phyloP scores from a whole-genome alignment of 768 basidiomycete genomes.

The Podaxis sp. region DNA sequence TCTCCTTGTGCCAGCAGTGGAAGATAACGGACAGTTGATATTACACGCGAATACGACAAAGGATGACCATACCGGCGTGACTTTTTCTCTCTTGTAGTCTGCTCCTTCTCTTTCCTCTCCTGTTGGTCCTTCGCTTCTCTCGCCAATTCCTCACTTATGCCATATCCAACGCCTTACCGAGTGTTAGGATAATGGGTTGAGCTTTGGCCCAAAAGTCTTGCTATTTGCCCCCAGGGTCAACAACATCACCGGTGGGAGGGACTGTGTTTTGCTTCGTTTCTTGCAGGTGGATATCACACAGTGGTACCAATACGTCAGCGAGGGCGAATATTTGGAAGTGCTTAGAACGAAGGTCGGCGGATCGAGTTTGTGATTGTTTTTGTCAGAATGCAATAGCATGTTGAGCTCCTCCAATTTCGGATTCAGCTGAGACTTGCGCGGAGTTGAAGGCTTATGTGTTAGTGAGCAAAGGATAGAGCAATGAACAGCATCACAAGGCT shows the following conservation, averaged over 20 bases:
- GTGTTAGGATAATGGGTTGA: neutral
- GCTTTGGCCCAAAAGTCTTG: constrained; percentile 17
- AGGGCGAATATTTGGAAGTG: constrained; percentile 10
- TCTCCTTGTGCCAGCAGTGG: constrained; percentile 33
- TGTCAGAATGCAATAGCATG: neutral
- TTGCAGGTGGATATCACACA: constrained; percentile 12
- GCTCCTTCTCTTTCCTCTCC: neutral
- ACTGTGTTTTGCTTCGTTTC: neutral
- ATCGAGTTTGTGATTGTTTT: neutral
- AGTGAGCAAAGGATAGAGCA: neutral
- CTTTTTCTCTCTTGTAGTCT: neutral
- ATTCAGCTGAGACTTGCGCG: constrained; percentile 4
- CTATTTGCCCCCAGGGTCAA: constrained; percentile 8
- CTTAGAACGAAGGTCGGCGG: constrained; percentile 2
- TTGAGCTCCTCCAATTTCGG: constrained; percentile 16
- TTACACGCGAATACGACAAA: neutral
- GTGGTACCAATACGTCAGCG: constrained; percentile 1
- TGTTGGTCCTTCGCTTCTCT: neutral
- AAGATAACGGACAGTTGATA: neutral
- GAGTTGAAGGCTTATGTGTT: constrained; percentile 8
- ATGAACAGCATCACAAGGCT: neutral
- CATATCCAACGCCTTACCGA: constrained; percentile 12
- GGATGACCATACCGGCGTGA: neutral
- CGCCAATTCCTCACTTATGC: neutral
- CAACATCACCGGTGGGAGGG: neutral